Conservation (phyloP, 345 rosid genomes). For the Nasturtium officinale region DNA sequence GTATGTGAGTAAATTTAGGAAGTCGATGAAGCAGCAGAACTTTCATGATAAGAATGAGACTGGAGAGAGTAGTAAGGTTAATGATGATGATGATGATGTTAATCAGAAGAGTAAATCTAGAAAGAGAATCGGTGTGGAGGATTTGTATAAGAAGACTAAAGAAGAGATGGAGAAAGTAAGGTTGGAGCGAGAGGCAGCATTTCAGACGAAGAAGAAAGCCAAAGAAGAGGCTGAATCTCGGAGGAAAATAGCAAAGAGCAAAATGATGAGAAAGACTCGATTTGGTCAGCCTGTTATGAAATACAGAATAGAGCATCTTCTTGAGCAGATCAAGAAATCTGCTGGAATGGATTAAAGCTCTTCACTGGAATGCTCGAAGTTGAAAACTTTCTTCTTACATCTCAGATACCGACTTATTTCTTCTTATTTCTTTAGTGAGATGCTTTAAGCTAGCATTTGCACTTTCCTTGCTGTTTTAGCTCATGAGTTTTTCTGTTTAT, state of each 20-base stretch:
- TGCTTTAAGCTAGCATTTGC: slow-evolving; percentile 17
- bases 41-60: slow-evolving; percentile 43
- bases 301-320: slow-evolving; percentile 81
- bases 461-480: slow-evolving; percentile 8
- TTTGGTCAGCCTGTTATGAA: slow-evolving; percentile 92
- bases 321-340: slow-evolving; percentile 68
- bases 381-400: neutral
- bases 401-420: neutral
- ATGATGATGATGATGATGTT: slow-evolving; percentile 38
- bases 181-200: slow-evolving; percentile 61
- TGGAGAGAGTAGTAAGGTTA: slow-evolving; percentile 38
- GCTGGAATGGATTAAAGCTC: slow-evolving; percentile 16
- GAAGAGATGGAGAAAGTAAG: slow-evolving; percentile 71
- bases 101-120: slow-evolving; percentile 23
- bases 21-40: slow-evolving; percentile 51
- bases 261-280: slow-evolving; percentile 75
- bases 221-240: slow-evolving; percentile 62
- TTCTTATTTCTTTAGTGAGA: neutral
- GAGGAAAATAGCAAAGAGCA: slow-evolving; percentile 64
- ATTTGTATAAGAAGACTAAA: slow-evolving; percentile 63
- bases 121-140: slow-evolving; percentile 50
- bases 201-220: slow-evolving; percentile 69
- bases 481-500: slow-evolving; percentile 2
- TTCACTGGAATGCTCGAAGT: neutral
- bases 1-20: slow-evolving; percentile 68